phyloP scores from a whole-genome alignment of 164 flowering plant species.

The Berberis vulgaris region DNA sequence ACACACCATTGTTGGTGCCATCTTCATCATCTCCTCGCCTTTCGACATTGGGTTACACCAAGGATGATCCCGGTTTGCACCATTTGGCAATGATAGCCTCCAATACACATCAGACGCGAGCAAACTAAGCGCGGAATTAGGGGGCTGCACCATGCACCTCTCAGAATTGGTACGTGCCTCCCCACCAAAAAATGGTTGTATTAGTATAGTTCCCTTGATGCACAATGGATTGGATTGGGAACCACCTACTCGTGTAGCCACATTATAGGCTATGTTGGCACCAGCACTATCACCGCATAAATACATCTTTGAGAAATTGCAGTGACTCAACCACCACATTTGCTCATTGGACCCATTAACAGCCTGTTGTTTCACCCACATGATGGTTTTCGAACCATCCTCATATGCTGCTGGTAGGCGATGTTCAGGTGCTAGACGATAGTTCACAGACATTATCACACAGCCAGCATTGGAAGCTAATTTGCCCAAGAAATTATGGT shows the following conservation, averaged over 20 bases:
- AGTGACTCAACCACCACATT: conserved; percentile 27
- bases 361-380: conserved; percentile 28
- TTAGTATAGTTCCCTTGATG: conserved; percentile 28
- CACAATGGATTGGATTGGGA: conserved; percentile 11
- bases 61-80: conserved; percentile 38
- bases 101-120: conserved; percentile 37
- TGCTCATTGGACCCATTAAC: conserved; percentile 15
- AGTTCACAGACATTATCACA: conserved; percentile 41
- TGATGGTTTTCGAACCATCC: conserved; percentile 29
- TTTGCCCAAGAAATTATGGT: conserved; percentile 39
- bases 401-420: conserved; percentile 52
- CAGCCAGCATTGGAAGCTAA: conserved; percentile 26
- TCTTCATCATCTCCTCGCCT: conserved; percentile 11
- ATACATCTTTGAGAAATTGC: conserved; percentile 29
- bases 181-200: conserved; percentile 59
- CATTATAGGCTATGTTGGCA: conserved; percentile 40
- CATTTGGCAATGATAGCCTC: conserved; percentile 34
- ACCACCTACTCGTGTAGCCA: conserved; percentile 16
- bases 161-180: conserved; percentile 39
- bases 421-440: conserved; percentile 48
- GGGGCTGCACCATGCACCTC: conserved; percentile 21
- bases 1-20: conserved; percentile 30
- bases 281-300: conserved; percentile 53
- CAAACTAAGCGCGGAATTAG: conserved; percentile 32
- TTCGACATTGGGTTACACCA: conserved; percentile 41